phyloP scores from a whole-genome alignment of 2,329 filamentous ascomycete species.

The Lasiodiplodia citricola region DNA sequence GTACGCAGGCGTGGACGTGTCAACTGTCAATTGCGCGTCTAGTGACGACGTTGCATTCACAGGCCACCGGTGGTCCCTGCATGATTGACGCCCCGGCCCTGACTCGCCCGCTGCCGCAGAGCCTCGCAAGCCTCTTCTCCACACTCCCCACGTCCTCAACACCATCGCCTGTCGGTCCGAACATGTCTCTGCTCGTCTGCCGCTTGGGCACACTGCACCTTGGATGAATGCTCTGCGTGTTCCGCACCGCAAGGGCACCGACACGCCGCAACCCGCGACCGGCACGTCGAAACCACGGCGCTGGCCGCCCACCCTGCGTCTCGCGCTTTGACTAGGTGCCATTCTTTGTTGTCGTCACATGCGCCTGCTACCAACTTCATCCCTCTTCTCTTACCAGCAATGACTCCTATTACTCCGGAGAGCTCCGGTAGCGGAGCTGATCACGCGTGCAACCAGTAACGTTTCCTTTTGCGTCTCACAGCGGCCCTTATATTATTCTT shows the following conservation, averaged over 20 bases:
- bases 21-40: slow-evolving; percentile 22
- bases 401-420: no score
- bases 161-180: not conserved
- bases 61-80: slow-evolving; percentile 13
- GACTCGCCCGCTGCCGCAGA: slow-evolving; percentile 24
- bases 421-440: not conserved
- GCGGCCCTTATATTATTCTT: no score
- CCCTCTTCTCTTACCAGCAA: not conserved
- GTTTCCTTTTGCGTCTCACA: not conserved
- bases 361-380: not conserved
- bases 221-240: not conserved
- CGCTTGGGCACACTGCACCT: not conserved
- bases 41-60: slow-evolving; percentile 25
- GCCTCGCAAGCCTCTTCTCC: slow-evolving; percentile 12
- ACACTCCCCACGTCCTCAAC: slow-evolving; percentile 1
- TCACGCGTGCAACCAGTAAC: not conserved
- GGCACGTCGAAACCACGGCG: not conserved
- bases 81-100: slow-evolving; percentile 7
- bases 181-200: not conserved
- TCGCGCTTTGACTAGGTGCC: not conserved
- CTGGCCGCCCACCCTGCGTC: not conserved
- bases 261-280: not conserved
- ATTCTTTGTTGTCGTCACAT: slow-evolving; percentile 6
- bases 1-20: slow-evolving; percentile 3
- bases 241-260: not conserved